Conservation (phyloP, 805 yeast genomes). For the Geotrichum ghanense region DNA sequence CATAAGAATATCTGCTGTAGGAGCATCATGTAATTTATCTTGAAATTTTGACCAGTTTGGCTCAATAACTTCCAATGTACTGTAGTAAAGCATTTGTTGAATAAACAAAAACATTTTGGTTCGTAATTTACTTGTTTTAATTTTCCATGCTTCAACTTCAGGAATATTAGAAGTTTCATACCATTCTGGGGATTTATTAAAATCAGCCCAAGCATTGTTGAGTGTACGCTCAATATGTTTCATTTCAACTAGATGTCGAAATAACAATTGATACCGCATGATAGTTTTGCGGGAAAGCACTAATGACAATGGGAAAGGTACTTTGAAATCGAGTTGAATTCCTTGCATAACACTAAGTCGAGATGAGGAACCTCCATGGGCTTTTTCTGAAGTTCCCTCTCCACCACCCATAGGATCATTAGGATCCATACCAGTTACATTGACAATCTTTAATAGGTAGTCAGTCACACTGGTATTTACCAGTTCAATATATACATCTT, state of each 20-base stretch:
- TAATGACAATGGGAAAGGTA: slow-evolving; percentile 83
- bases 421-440: slow-evolving; percentile 25
- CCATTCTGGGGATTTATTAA: slow-evolving; percentile 60
- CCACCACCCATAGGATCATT: slow-evolving; percentile 10
- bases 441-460: slow-evolving; percentile 25
- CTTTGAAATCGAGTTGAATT: slow-evolving; percentile 27
- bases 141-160: slow-evolving; percentile 38
- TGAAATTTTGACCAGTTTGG: slow-evolving; percentile 37
- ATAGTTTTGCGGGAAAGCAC: slow-evolving; percentile 59
- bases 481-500: slow-evolving; percentile 24
- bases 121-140: slow-evolving; percentile 23
- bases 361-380: not conserved
- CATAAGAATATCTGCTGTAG: slow-evolving; percentile 34
- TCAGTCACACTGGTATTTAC: slow-evolving; percentile 25
- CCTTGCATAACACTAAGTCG: slow-evolving; percentile 23
- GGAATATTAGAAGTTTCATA: slow-evolving; percentile 33
- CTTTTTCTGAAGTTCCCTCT: not conserved
- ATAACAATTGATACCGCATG: slow-evolving; percentile 68
- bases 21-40: slow-evolving; percentile 18
- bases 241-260: slow-evolving; percentile 57
- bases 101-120: slow-evolving; percentile 45
- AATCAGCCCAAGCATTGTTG: slow-evolving; percentile 62
- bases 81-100: slow-evolving; percentile 41
- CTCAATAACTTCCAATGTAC: slow-evolving; percentile 50
- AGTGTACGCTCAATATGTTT: slow-evolving; percentile 49